A percentile compares a stretch with the other conserved stretches of the same genome.
These are phyloP conservation scores for Neopestalotiopsis rosae DNA, from an alignment of 2,329 filamentous ascomycete species.

Conservation along the genomic window DNA sequence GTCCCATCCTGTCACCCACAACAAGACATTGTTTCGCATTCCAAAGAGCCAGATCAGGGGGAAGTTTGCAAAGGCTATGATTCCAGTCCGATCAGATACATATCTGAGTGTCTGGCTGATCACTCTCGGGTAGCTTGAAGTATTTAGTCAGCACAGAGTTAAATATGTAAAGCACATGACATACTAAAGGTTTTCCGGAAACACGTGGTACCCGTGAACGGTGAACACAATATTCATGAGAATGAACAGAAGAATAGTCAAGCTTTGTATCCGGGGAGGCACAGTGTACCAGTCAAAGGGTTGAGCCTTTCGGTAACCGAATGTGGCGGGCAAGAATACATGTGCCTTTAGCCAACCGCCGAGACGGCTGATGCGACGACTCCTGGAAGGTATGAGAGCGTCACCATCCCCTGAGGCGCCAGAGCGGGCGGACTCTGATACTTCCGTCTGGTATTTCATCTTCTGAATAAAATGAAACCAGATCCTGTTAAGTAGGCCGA, in stretches of 20 bases:
- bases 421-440: slow-evolving; percentile 10
- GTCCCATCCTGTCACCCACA: slow-evolving; percentile 73
- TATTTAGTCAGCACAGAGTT: slow-evolving; percentile 15
- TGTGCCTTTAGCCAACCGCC: slow-evolving; percentile 38
- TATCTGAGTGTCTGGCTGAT: slow-evolving; percentile 54
- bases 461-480: slow-evolving; percentile 19
- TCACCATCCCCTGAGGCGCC: neutral
- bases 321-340: slow-evolving; percentile 46
- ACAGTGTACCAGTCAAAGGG: slow-evolving; percentile 51
- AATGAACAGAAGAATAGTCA: slow-evolving; percentile 44
- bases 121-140: slow-evolving; percentile 38
- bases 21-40: slow-evolving; percentile 68
- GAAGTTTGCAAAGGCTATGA: slow-evolving; percentile 68
- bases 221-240: slow-evolving; percentile 44
- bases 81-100: slow-evolving; percentile 66
- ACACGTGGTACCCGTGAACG: slow-evolving; percentile 42
- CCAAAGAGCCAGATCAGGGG: slow-evolving; percentile 71
- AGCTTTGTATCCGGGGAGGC: slow-evolving; percentile 47
- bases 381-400: neutral
- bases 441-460: slow-evolving; percentile 10
- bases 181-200: slow-evolving; percentile 46
- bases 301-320: slow-evolving; percentile 48
- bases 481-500: slow-evolving; percentile 41
- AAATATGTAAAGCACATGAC: slow-evolving; percentile 19
- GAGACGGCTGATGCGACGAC: neutral